These are phyloP conservation scores for Pythium rhizo-oryzae DNA, from an alignment of 352 stramenopile genomes.

Conservation along the genomic window DNA sequence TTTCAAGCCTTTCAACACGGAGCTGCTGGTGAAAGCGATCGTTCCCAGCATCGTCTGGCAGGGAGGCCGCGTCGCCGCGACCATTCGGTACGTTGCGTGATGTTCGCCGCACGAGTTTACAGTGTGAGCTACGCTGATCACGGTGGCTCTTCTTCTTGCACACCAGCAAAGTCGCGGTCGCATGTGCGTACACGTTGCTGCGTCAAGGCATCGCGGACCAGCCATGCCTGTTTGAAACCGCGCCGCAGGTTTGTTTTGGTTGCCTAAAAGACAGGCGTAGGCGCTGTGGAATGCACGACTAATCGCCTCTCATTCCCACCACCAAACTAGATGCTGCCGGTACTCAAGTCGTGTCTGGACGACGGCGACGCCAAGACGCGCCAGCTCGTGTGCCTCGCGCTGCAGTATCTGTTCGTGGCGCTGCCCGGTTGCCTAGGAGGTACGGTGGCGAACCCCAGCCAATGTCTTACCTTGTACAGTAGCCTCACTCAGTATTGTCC, in stretches of 20 bases:
- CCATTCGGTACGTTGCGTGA: constrained; percentile 57
- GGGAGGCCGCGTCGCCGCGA: constrained; percentile 83
- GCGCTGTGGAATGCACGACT: neutral
- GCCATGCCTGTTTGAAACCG: constrained; percentile 80
- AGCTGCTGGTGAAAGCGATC: constrained; percentile 76
- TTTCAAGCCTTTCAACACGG: constrained; percentile 61
- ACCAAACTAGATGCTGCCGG: constrained; percentile 78
- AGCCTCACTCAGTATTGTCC: neutral
- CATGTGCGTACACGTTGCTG: constrained; percentile 85
- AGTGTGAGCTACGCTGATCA: neutral
- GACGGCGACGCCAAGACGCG: constrained; percentile 89
- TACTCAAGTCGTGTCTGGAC: constrained; percentile 89
- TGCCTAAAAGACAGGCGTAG: neutral
- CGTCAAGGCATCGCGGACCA: constrained; percentile 76
- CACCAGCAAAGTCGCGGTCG: constrained; percentile 86
- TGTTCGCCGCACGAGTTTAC: neutral
- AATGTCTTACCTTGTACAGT: no score
- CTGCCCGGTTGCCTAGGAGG: constrained; percentile 74
- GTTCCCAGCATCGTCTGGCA: constrained; percentile 92
- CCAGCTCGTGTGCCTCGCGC: constrained; percentile 84
- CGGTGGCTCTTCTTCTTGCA: neutral
- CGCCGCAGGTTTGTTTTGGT: constrained; percentile 53
- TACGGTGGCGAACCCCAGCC: constrained; percentile 18
- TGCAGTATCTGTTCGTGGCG: constrained; percentile 89
- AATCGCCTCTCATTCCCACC: neutral